A percentile compares a stretch with the other conserved stretches of the same genome.
phyloP scores from a whole-genome alignment of 495 filamentous ascomycete genomes.

The Lentithecium fluviatile region DNA sequence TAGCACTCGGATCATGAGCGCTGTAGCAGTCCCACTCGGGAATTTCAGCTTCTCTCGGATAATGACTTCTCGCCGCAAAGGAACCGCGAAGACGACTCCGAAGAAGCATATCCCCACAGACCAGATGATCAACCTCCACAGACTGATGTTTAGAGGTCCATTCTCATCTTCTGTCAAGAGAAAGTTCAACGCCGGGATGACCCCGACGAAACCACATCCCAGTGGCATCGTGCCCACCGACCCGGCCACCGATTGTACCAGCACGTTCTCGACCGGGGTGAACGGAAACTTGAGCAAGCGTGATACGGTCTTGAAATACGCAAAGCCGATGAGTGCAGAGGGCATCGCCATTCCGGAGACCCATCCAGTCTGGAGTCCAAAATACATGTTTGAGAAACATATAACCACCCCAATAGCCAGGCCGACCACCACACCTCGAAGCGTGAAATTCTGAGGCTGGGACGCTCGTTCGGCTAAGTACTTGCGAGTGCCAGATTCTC shows the following conservation, averaged over 20 bases:
- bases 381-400: slow-evolving; percentile 96
- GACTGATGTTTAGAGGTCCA: slow-evolving; percentile 68
- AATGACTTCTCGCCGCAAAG: slow-evolving; percentile 81
- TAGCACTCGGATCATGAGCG: slow-evolving; percentile 83
- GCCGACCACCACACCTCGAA: slow-evolving; percentile 76
- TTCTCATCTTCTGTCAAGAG: slow-evolving; percentile 72
- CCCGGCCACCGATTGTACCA: slow-evolving; percentile 95
- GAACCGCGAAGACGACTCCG: slow-evolving; percentile 93
- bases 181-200: slow-evolving; percentile 87
- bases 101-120: slow-evolving; percentile 89
- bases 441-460: slow-evolving; percentile 68
- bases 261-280: slow-evolving; percentile 92
- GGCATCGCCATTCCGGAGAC: slow-evolving; percentile 86
- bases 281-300: slow-evolving; percentile 72
- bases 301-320: slow-evolving; percentile 80
- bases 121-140: slow-evolving; percentile 82
- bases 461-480: slow-evolving; percentile 27
- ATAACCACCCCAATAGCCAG: slow-evolving; percentile 83
- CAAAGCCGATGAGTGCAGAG: slow-evolving; percentile 91
- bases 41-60: slow-evolving; percentile 90
- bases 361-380: slow-evolving; percentile 97
- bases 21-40: slow-evolving; percentile 91
- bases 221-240: slow-evolving; percentile 96
- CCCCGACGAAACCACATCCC: slow-evolving; percentile 92
- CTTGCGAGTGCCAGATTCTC: slow-evolving; percentile 8